Evolutionary conservation across 1,284 basidiomycete species (phyloP), one percentile per base, ranked within the genome.

Genomic region (Pseudozyma tsukubaensis): DNA sequence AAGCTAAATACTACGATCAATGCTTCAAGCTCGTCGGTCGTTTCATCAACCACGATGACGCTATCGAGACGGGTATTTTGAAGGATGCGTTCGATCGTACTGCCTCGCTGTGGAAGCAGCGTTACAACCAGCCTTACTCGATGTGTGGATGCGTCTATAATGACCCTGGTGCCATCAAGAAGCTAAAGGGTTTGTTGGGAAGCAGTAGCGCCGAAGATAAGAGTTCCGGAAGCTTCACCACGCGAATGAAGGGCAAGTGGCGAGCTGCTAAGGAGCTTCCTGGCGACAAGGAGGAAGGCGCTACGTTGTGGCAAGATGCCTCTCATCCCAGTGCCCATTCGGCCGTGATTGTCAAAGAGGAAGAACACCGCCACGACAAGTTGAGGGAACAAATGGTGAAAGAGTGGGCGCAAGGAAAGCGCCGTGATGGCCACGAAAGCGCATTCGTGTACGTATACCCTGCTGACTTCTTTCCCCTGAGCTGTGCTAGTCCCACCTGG

Each of bases 21-120:
- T 65, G 56, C 7, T 59, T 68, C 29, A 21, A n/a, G n/a, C 50
- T 58, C n/a, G 57, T 77, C 32, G 78, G 73, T 11, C 73, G 73
- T n/a, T 80, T 78, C 53, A 47, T 81, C 61, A 73, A 81, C 19
- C 79, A 73, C 37, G 74, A 80, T 53, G 77, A 80, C 49, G 77
- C 77, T 40, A 59, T 80, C 40, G 74, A 77, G 58, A 70, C 68
- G n/a, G 65, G 69, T 43, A 66, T 62, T 35, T 55, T 80, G 16
- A 64, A 62, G 5, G 63, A 70, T 14, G 68, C 77, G 6, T 80
- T 80, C 43, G 68, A 79, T n/a, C 57, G 58, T 24, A 80, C 77
- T 11, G 68, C 71, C 19, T 10, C 65, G 14, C 44, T 68, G 6
- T 80, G 78, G 78, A 65, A 63, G 55, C 24, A 61, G 36, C 43